These are phyloP conservation scores for Scedosporium dehoogii DNA, from an alignment of 2,329 filamentous ascomycete genomes.

Conservation along the genomic window DNA sequence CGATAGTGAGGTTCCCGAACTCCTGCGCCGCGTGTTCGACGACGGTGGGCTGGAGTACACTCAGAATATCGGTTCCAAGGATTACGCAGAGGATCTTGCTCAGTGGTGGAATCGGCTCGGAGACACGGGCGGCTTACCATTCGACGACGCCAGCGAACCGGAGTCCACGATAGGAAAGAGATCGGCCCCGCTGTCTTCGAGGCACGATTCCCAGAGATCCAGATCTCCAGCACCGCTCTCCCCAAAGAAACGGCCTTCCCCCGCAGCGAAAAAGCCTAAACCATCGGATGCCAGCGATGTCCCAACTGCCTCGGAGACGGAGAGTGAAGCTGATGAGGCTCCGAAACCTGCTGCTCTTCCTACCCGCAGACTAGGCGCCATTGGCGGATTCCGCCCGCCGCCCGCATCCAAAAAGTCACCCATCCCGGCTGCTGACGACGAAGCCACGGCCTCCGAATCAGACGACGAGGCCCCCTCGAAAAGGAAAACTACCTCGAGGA, in stretches of 20 bases:
- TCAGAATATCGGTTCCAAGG: neutral
- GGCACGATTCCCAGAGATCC: neutral
- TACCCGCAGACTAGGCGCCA: neutral
- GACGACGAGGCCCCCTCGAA: neutral
- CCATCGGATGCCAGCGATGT: neutral
- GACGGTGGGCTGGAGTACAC: neutral
- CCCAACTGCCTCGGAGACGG: constrained; percentile 3
- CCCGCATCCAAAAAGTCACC: neutral
- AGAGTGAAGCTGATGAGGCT: neutral
- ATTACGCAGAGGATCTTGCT: neutral
- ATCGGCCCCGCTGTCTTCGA: neutral
- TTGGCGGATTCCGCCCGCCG: neutral
- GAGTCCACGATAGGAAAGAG: constrained; percentile 5
- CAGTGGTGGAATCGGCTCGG: neutral
- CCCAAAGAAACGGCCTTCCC: neutral
- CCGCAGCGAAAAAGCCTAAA: neutral
- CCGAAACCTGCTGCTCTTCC: neutral
- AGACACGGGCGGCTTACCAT: neutral
- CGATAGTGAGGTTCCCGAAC: neutral
- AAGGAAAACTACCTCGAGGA: neutral
- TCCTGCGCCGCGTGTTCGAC: constrained; percentile 1
- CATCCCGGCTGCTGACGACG: neutral
- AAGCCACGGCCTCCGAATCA: constrained; percentile 4
- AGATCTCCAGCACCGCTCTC: neutral
- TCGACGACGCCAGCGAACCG: neutral